Evolutionary conservation across 1,284 basidiomycete genomes (phyloP), one percentile per base, ranked within the genome.

Genomic region (Ganoderma sinense): DNA sequence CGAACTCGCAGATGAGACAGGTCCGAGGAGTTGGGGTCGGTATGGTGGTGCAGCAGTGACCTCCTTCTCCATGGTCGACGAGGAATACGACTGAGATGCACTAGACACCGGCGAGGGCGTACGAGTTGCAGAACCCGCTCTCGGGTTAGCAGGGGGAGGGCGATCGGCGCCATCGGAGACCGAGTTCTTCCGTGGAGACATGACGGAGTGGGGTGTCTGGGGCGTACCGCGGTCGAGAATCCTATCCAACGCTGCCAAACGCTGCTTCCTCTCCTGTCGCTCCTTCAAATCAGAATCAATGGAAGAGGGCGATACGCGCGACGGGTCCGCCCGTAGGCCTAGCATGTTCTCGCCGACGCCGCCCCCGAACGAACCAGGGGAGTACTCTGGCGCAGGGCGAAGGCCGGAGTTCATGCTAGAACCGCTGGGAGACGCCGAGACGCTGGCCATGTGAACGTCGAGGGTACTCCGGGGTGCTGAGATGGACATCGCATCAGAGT

Each of bases 381-480:
- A 66, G 56, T 71, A 68, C 33, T 73, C 70, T 6, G n/a, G 29
- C 20, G 64, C 64, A 31, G 71, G 73, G n/a, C 77, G 75, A 48
- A 65, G 43, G 8, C 69, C 59, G 64, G 75, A 72, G 64, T 76
- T 76, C 61, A 75, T 67, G 29, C 40, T 60, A 18, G 74, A 68
- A 16, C 73, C 69, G 41, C 66, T 74, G 4, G 79, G 78, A n/a
- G 79, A 80, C 14, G 77, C 76, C n/a, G 79, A 80, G 67, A 73
- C 76, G 67, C 78, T 75, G 11, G 71, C 75, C 78, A 79, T 79
- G 63, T 78, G 77, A 7, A 79, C 75, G 58, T 83, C 80, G 26
- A 77, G 45, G 40, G 74, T 31, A 67, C 78, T 69, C 72, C 80
- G 67, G 70, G 82, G 78, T 69, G 81, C 66, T 51, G 78, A 83